These are phyloP conservation scores for Pseudogymnoascus sp. DNA, from an alignment of 2,329 filamentous ascomycete species.

Conservation along the genomic window DNA sequence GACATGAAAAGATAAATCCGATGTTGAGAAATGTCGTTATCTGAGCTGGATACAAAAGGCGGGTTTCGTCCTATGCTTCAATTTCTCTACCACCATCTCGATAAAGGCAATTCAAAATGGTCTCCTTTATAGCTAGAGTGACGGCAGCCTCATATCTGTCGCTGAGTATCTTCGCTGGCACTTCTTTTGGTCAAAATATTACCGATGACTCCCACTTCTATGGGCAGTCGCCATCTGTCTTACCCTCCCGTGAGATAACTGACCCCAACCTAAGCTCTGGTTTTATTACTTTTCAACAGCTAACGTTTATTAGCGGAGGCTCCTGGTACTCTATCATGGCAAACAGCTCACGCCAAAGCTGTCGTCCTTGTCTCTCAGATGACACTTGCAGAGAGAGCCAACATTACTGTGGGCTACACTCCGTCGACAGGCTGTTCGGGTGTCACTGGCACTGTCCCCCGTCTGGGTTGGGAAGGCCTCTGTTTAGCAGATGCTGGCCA, in stretches of 20 bases:
- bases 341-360: background rate
- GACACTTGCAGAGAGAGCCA: too few relatives aligned
- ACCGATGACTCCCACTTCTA: conserved; percentile 31
- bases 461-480: conserved; percentile 70
- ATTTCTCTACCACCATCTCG: background rate
- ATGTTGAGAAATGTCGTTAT: background rate
- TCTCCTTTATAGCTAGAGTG: background rate
- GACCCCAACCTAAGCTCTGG: background rate
- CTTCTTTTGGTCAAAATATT: conserved; percentile 22
- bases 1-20: background rate
- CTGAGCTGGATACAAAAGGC: background rate
- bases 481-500: conserved; percentile 83
- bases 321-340: background rate
- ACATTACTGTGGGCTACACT: too few relatives aligned
- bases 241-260: conserved; percentile 28
- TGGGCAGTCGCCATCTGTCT: conserved; percentile 33
- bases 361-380: background rate
- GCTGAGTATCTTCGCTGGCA: background rate
- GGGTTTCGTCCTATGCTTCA: background rate
- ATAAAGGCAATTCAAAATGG: background rate
- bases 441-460: conserved; percentile 52
- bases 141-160: background rate
- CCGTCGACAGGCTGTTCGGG: background rate
- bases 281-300: background rate
- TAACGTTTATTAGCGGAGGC: background rate